Base-by-base conservation (phyloP, 345 rosid genomes). In the Eucalyptus cloeziana region DNA sequence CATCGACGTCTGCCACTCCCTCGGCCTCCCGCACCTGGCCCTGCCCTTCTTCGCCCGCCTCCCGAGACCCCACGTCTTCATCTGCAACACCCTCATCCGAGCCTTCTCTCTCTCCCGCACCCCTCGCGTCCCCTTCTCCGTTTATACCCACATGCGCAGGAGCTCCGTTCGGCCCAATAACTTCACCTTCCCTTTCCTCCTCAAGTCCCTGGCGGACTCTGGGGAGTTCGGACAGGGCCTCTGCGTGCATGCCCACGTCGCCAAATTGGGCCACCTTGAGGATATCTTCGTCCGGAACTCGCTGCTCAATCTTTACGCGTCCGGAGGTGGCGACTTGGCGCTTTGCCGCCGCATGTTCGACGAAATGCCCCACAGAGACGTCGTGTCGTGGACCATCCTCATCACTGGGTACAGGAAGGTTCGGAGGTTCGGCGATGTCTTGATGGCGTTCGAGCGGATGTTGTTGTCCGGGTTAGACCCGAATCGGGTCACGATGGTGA, bases 401-500 rank as follows among this genome's bases (percentile, higher is more conserved):
- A 93, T 95, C 60, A 93, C 89, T 44, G 95, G 95, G 64, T 92
- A 87, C 64, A 80, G 92, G 90, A 89, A 60, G 86, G 90, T 54
- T 85, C 88, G 87, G 60, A 90, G 86, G 79, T 93, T 90, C 87
- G 92, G 47, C 54, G 93, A 93, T 80, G 95, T 95, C 4, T 90
- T 95, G 91, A 86, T 93, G 88, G 93, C 94, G 86, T 94, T 95
- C 87, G 94, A 94, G 92, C 92, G 87, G 88, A 95, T 95, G 95
- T 93, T 87, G 50, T 90, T 90, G 88, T 91, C 92, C 4, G 93
- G 92, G 47, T 89, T 91, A 58, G 92, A 90, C 91, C 95, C 95
- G 24, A 95, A 93, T 91, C 94, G 85, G 58, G 97, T 92, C 64
- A 94, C 97, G 1, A 93, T 92, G 94, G 97, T 95, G 92, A 94